Conservation (phyloP, 331 rosid genomes). For the Pyracantha coccinea region DNA sequence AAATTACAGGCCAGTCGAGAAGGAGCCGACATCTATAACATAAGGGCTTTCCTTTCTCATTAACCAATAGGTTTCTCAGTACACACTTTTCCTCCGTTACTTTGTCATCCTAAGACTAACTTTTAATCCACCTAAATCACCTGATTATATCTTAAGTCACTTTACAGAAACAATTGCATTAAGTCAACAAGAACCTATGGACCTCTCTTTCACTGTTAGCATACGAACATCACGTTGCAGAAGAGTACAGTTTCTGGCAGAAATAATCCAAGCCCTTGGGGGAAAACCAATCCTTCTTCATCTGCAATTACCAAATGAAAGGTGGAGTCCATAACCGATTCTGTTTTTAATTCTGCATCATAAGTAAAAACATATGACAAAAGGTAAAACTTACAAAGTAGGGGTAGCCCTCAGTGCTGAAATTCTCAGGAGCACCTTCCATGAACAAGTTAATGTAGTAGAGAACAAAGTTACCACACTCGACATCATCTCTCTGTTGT, state of each 20-base stretch:
- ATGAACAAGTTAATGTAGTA: constrained; percentile 59
- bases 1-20: neutral
- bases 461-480: constrained; percentile 67
- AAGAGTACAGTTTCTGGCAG: constrained; percentile 20
- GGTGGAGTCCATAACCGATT: neutral
- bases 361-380: neutral
- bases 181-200: neutral
- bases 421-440: constrained; percentile 48
- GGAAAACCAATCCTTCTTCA: constrained; percentile 60
- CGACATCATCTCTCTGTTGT: constrained; percentile 60
- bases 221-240: constrained; percentile 1
- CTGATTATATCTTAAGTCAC: neutral
- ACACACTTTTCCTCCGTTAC: neutral
- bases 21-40: neutral
- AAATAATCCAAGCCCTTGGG: constrained; percentile 35
- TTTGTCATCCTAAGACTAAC: neutral
- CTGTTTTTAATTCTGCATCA: neutral
- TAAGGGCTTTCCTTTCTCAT: neutral
- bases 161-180: neutral
- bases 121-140: neutral
- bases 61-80: neutral
- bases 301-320: constrained; percentile 38
- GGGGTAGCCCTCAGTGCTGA: constrained; percentile 47
- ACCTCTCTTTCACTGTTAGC: neutral
- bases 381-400: constrained; percentile 49